phyloP scores from a whole-genome alignment of 805 yeast genomes.

The Candida jianshihensis region DNA sequence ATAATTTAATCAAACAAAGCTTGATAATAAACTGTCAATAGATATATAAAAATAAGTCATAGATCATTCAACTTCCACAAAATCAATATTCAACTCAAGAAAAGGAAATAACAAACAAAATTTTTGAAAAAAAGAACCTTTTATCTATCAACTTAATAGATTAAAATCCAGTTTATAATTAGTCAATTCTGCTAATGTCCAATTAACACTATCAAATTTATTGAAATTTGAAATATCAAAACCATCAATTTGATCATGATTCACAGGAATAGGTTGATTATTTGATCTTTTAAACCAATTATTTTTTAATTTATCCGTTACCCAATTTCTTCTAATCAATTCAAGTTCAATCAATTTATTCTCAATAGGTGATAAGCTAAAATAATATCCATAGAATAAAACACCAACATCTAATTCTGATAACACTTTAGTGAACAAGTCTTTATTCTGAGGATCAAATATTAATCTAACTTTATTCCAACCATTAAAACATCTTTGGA shows the following conservation, averaged over 20 bases:
- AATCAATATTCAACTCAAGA: not conserved
- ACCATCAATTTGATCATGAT: slow-evolving; percentile 6
- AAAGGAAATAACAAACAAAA: no score
- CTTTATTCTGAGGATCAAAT: slow-evolving; percentile 2
- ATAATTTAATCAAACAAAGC: no score
- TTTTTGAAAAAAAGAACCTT: not conserved
- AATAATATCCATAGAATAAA: slow-evolving; percentile 86
- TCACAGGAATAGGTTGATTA: slow-evolving; percentile 3
- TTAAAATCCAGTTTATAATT: slow-evolving; percentile 12
- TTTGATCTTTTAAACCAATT: slow-evolving; percentile 75
- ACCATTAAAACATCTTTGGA: slow-evolving; percentile 10
- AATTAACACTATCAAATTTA: slow-evolving; percentile 18
- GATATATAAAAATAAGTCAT: no score
- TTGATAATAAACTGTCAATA: no score
- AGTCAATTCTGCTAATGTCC: slow-evolving; percentile 14
- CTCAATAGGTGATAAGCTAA: slow-evolving; percentile 59
- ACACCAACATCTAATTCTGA: slow-evolving; percentile 12
- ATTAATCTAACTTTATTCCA: slow-evolving; percentile 5
- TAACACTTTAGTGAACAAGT: slow-evolving; percentile 1
- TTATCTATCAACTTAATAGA: slow-evolving; percentile 2
- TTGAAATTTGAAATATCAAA: slow-evolving; percentile 12
- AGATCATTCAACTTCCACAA: no score
- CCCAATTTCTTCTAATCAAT: slow-evolving; percentile 74
- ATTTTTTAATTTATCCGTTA: slow-evolving; percentile 55
- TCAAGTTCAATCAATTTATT: slow-evolving; percentile 75